Conservation (phyloP, 2,329 filamentous ascomycete species). For the Teratosphaeria gauchensis region DNA sequence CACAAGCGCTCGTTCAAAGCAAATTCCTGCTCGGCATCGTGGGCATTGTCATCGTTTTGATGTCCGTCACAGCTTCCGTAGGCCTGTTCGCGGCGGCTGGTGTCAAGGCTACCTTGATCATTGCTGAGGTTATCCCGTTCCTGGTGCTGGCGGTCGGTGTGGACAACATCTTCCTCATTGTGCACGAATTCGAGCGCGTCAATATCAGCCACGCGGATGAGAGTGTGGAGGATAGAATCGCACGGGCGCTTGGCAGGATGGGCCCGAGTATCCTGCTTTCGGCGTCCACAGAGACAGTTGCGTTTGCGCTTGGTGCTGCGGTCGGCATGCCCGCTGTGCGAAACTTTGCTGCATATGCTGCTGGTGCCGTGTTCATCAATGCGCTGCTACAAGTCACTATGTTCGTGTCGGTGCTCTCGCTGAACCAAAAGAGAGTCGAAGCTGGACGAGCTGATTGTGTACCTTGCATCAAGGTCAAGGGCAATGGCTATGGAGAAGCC, state of each 20-base stretch:
- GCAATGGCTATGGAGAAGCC: conserved; percentile 53
- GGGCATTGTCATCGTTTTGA: conserved; percentile 88
- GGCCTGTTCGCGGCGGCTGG: conserved; percentile 87
- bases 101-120: conserved; percentile 92
- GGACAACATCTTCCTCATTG: conserved; percentile 97
- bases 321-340: conserved; percentile 97
- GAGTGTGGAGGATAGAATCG: conserved; percentile 74
- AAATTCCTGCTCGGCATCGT: conserved; percentile 94
- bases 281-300: conserved; percentile 85
- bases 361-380: conserved; percentile 93
- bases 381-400: conserved; percentile 94
- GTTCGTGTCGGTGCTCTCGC: conserved; percentile 82
- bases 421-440: conserved; percentile 88
- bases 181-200: conserved; percentile 93
- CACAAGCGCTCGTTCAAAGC: conserved; percentile 80
- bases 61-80: conserved; percentile 94
- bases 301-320: conserved; percentile 84
- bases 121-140: conserved; percentile 96
- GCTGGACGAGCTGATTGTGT: conserved; percentile 83
- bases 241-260: conserved; percentile 86
- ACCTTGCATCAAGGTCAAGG: conserved; percentile 74
- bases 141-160: conserved; percentile 93
- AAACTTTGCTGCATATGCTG: conserved; percentile 94
- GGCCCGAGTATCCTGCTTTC: conserved; percentile 93
- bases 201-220: conserved; percentile 88